Evolutionary conservation across 371 early-diverging fungal genomes (phyloP), one percentile per base, ranked within the genome.

Genomic region (Haplosporangium sp.): DNA sequence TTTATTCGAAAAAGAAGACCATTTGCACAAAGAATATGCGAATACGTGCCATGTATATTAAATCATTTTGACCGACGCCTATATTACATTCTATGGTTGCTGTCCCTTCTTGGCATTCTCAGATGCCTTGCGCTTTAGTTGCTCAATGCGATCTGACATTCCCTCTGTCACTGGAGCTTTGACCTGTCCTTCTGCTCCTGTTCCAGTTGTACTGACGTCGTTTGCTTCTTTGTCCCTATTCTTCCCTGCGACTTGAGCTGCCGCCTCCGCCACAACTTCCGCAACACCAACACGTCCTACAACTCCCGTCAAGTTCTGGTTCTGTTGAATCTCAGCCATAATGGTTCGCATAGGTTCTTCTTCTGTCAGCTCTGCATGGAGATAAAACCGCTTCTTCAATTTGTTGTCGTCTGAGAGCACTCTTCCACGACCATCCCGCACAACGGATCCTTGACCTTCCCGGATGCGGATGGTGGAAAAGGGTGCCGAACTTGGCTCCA

Each of bases 391-490:
- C 51, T 76, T 67, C 62, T 85, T 87, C 18, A 86, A 82, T 40
- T 86, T 56, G 21, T 67, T 69, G 18, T 61, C 69, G n/a, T 69
- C 65, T 0, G 80, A 67, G 3, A 79, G 59, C 20, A 73, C 85
- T 20, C 82, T 80, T 38, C 81, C 62, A 50, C 86, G 84, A 6
- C 82, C 75, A 58, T 37, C 82, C 50, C 58, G 83, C 38, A 65
- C 69, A 0, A 54, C 55, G 14, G 38, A 84, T 79, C 10, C 47
- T 55, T 41, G 86, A 80, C 65, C 79, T 40, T 40, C 66, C 43
- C 51, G 84, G 79, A 72, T 87, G 79, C 52, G 80, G 74, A 83
- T 86, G 29, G 89, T 87, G 40, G 87, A 89, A 42, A 89, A 86
- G 37, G 88, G 85, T 13, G 84, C 84, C 1, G 89, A 87, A 29